phyloP scores from a whole-genome alignment of 2,329 filamentous ascomycete species.

The Tympanopsis confertula region DNA sequence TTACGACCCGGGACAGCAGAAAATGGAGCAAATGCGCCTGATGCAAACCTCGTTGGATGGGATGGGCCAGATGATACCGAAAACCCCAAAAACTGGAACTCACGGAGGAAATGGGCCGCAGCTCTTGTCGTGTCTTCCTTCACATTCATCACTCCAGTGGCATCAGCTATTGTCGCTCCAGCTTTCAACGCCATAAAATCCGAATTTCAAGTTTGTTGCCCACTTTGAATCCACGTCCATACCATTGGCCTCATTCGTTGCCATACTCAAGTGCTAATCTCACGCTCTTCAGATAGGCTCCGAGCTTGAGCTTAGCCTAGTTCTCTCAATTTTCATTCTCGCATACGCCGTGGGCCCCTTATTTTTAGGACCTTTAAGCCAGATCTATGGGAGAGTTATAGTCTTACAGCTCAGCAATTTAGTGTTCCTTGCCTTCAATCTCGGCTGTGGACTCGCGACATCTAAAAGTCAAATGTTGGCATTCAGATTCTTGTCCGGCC shows the following conservation, averaged over 20 bases:
- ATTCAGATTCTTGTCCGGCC: conserved; percentile 44
- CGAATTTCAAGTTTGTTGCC: conserved; percentile 29
- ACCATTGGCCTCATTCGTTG: conserved; percentile 31
- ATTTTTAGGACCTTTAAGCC: conserved; percentile 37
- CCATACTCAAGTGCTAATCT: conserved; percentile 28
- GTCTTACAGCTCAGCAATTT: conserved; percentile 42
- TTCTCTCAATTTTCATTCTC: conserved; percentile 40
- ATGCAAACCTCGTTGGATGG: conserved; percentile 26
- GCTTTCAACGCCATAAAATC: conserved; percentile 15
- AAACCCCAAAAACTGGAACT: conserved; percentile 3
- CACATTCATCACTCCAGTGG: conserved; percentile 4
- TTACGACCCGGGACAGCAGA: no score
- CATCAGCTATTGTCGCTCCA: conserved; percentile 4
- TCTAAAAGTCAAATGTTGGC: conserved; percentile 40
- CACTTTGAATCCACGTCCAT: conserved; percentile 27
- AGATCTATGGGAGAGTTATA: conserved; percentile 41
- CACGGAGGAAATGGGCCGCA: conserved; percentile 2
- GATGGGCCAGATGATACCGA: conserved; percentile 3
- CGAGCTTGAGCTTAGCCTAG: conserved; percentile 24
- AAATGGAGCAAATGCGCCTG: no score
- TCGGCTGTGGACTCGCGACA: conserved; percentile 36
- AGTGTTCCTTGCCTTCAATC: conserved; percentile 41
- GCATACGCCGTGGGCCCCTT: conserved; percentile 40
- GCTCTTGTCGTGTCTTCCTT: conserved; percentile 3
- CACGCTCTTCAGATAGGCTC: conserved; percentile 28